Percentiles rank a stretch among this genome's conserved stretches.
phyloP scores from a whole-genome alignment of 2,329 filamentous ascomycete species.

The Akanthomyces lecanii region DNA sequence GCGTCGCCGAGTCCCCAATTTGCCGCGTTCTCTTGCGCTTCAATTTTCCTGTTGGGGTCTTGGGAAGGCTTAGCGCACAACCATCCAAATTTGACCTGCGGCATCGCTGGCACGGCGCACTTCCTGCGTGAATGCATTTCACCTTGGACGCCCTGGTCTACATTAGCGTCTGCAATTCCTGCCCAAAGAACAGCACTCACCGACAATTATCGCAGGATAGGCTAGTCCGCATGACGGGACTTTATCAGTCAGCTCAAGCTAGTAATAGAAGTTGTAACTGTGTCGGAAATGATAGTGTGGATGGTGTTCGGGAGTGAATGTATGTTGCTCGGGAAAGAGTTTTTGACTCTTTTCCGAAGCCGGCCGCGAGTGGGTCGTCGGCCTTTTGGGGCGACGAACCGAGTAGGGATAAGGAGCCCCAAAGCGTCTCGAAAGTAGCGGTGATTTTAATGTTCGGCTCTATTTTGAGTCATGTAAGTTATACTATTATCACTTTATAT shows the following conservation, averaged over 20 bases:
- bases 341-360: slow-evolving; percentile 12
- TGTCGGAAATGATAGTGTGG: background rate
- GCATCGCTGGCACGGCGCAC: slow-evolving; percentile 30
- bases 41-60: slow-evolving; percentile 11
- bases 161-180: background rate
- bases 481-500: background rate
- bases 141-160: slow-evolving; percentile 31
- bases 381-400: background rate
- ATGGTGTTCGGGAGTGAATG: slow-evolving; percentile 1
- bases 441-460: background rate
- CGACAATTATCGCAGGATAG: slow-evolving; percentile 33
- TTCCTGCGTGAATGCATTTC: slow-evolving; percentile 32
- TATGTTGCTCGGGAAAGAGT: slow-evolving; percentile 11
- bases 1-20: background rate
- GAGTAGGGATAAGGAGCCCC: background rate
- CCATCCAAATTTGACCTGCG: slow-evolving; percentile 23
- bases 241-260: background rate
- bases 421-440: background rate
- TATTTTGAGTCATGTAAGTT: background rate
- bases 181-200: slow-evolving; percentile 21
- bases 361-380: slow-evolving; percentile 6
- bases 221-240: slow-evolving; percentile 30
- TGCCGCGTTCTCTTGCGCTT: background rate
- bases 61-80: slow-evolving; percentile 27
- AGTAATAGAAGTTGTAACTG: background rate